A percentile compares a stretch with the other conserved stretches of the same genome.
Evolutionary conservation across 2,329 filamentous ascomycete genomes (phyloP).

Genomic region (Verruconis gallopava): DNA sequence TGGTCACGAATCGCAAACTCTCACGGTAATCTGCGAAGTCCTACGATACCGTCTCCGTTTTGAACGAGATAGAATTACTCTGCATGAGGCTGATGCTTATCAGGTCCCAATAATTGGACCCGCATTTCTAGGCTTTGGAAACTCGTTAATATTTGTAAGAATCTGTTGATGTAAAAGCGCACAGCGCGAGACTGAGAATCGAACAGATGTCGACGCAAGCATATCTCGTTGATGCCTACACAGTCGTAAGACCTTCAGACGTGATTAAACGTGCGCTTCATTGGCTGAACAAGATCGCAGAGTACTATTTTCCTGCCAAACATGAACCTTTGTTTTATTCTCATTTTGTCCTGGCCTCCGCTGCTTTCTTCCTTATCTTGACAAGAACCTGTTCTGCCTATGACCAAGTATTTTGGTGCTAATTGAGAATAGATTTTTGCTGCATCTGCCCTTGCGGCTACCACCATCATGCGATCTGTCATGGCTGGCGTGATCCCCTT

Average conservation of each 20-base stretch:
- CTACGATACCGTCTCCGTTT: constrained; percentile 2
- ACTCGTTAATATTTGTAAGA: neutral
- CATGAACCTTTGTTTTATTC: too few relatives aligned
- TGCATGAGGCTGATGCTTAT: too few relatives aligned
- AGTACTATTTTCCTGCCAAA: too few relatives aligned
- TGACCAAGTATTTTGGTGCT: too few relatives aligned
- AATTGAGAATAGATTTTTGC: too few relatives aligned
- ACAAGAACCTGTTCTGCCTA: too few relatives aligned
- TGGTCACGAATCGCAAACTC: neutral
- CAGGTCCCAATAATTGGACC: constrained; percentile 43
- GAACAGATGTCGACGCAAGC: constrained; percentile 30
- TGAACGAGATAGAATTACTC: too few relatives aligned
- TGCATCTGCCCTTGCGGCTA: constrained; percentile 31
- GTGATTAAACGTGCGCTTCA: too few relatives aligned
- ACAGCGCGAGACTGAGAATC: neutral
- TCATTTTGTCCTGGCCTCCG: too few relatives aligned
- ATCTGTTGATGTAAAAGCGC: neutral
- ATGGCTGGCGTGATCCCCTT: constrained; percentile 32
- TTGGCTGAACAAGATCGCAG: too few relatives aligned
- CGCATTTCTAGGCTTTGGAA: constrained; percentile 35
- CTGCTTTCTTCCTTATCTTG: too few relatives aligned
- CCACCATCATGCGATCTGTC: constrained; percentile 25
- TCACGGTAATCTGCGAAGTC: neutral
- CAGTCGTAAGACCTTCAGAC: too few relatives aligned
- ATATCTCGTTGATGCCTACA: constrained; percentile 34